Evolutionary conservation across 805 yeast genomes (phyloP), one percentile per base, ranked within the genome.

Genomic region (Kregervanrija pseudodelftensis): DNA sequence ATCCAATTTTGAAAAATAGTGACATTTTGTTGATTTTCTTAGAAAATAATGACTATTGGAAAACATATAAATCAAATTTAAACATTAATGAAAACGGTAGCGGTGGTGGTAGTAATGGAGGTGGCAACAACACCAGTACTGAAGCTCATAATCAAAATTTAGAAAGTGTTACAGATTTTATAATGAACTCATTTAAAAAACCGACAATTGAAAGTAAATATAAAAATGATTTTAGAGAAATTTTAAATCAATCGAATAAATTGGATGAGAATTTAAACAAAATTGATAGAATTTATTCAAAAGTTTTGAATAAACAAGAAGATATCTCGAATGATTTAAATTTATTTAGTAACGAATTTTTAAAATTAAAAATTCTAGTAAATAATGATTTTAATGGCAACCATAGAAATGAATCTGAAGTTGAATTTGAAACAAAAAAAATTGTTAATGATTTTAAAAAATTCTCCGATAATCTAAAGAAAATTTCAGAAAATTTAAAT

Each of bases 111-210:
- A 33, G 53, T 4, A 57, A 53, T 37, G 32, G 54, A 2, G 39
- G 56, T 15, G 40, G 36, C 35, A 11, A 28, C 13, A 28, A 36
- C 9, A 38, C 47, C 33, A 32, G 11, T 31, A n/a, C 36, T 5
- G 36, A n/a, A 22, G 11, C 13, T 22, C 30, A 22, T 39, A 30
- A 60, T 30, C 55, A 59, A 48, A 60, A 74, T 64, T 37, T 72
- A 56, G 99, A 93, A 41, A 80, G 86, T 11, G 73, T 91, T n/a
- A 81, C 95, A 0, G 99, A 91, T 58, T 82, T 85, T 3, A 80
- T 93, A 37, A 85, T 91, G 83, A 91, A 91, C 59, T 95, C 95
- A n/a, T 87, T 91, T 58, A 83, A 91, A 45, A 82, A 86, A 40
- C 81, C 83, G 5, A 69, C 74, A 40, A 65, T 70, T 41, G 86